phyloP scores from a whole-genome alignment of 2,329 filamentous ascomycete genomes.

The Leptodontidium sp. region DNA sequence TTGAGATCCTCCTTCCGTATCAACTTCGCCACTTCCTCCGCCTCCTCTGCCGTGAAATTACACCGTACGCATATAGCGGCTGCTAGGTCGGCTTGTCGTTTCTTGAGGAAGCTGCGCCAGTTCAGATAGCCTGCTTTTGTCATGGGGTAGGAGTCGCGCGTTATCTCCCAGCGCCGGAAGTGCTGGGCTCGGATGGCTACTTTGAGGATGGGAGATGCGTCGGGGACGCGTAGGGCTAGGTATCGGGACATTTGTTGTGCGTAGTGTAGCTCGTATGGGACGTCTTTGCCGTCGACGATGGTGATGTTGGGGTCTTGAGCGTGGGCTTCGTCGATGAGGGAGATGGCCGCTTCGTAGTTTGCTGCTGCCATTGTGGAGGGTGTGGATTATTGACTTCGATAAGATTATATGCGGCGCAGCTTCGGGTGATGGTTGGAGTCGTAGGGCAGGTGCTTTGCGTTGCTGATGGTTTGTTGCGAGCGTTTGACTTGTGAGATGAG shows the following conservation, averaged over 20 bases:
- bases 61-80: conserved; percentile 57
- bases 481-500: background rate
- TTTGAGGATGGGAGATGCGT: conserved; percentile 71
- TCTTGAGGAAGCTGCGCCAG: conserved; percentile 80
- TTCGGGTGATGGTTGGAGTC: too few relatives aligned
- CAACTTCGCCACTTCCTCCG: conserved; percentile 70
- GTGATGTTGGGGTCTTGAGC: conserved; percentile 69
- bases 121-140: conserved; percentile 78
- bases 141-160: conserved; percentile 75
- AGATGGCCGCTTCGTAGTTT: conserved; percentile 58
- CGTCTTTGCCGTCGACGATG: conserved; percentile 51
- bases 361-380: conserved; percentile 49
- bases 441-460: background rate
- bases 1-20: conserved; percentile 81
- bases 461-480: background rate
- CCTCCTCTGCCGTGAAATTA: conserved; percentile 55
- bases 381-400: background rate
- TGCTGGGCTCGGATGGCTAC: conserved; percentile 87
- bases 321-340: conserved; percentile 78
- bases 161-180: conserved; percentile 84
- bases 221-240: conserved; percentile 66
- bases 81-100: conserved; percentile 72
- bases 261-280: conserved; percentile 85
- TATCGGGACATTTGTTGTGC: conserved; percentile 81
- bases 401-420: too few relatives aligned